Evolutionary conservation across 2,329 filamentous ascomycete genomes (phyloP), one percentile per base, ranked within the genome.

Genomic region (Colletotrichum tofieldiae): DNA sequence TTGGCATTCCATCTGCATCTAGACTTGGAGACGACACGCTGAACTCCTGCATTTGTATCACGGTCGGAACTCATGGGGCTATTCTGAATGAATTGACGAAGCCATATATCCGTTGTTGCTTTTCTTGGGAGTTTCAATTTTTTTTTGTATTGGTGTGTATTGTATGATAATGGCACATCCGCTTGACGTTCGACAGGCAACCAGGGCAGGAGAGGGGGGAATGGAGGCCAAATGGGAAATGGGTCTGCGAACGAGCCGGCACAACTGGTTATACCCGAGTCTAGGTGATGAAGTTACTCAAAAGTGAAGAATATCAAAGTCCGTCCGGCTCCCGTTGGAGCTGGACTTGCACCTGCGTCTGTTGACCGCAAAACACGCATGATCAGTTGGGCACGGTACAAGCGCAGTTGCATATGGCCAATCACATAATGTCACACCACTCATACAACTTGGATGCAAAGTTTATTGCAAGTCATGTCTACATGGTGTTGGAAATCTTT

Each of bases 31-130:
- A 39, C 18, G 37, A n/a, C 51, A 20, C 37, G 37, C 32, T 41
- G 12, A 58, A 23, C 35, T 26, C n/a, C 11, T 26, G 37, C 14
- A 41, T 23, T 11, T 26, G n/a, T 39, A 8, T 26, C 8, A 26
- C 14, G 35, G 7, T n/a, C 20, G 35, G n/a, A n/a, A 5, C 35
- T 41, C 11, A 3, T 8, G 29, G 45, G 32, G 47, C 11, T 18
- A 55, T 29, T 45, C 16, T 55, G 39, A 65, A 72, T 55, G 65
- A 72, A 49, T 65, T 72, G 41, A 72, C 66, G 70, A 72, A 72
- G 66, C 54, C 54, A 59, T 7, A 54, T 51, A 23, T 29, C 29
- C 29, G 29, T 32, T 32, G 29, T 32, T 32, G 29, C 6, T 32
- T 32, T 32, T 32, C 29, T 32, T 32, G 29, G 29, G 29, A 6